Evolutionary conservation across 2,329 filamentous ascomycete genomes (phyloP).

Genomic region (Nannizzia gypsea): DNA sequence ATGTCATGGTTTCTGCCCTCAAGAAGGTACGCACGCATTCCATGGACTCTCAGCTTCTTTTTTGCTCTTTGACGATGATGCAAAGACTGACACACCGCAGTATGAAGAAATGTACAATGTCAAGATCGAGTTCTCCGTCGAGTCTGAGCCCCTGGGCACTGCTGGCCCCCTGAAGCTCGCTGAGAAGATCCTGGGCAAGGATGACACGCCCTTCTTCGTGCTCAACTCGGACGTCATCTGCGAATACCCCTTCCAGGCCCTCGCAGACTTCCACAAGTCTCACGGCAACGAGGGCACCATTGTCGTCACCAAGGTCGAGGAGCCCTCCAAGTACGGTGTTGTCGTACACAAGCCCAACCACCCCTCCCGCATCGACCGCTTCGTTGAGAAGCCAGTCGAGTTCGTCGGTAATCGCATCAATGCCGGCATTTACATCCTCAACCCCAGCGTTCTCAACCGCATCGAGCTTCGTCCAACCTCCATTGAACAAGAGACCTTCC

Average conservation of each 20-base stretch:
- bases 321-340: conserved; percentile 97
- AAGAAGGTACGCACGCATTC: conserved; percentile 60
- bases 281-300: conserved; percentile 97
- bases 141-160: conserved; percentile 88
- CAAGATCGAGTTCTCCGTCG: conserved; percentile 93
- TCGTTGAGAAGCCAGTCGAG: conserved; percentile 98
- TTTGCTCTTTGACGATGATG: too few species aligned
- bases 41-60: background rate
- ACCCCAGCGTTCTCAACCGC: conserved; percentile 76
- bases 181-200: conserved; percentile 82
- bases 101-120: conserved; percentile 88
- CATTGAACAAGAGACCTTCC: conserved; percentile 98
- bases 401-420: conserved; percentile 99
- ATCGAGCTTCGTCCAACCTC: conserved; percentile 95
- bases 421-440: conserved; percentile 95
- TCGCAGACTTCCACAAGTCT: conserved; percentile 80
- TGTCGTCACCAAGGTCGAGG: conserved; percentile 96
- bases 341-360: conserved; percentile 94
- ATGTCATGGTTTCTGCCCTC: conserved; percentile 90
- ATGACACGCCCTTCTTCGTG: conserved; percentile 92
- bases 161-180: conserved; percentile 92
- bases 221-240: conserved; percentile 98
- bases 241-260: conserved; percentile 87
- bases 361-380: conserved; percentile 85
- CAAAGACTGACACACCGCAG: conserved; percentile 31